Conservation (phyloP, 371 early-diverging fungal genomes). For the Umbelopsis sp. region DNA sequence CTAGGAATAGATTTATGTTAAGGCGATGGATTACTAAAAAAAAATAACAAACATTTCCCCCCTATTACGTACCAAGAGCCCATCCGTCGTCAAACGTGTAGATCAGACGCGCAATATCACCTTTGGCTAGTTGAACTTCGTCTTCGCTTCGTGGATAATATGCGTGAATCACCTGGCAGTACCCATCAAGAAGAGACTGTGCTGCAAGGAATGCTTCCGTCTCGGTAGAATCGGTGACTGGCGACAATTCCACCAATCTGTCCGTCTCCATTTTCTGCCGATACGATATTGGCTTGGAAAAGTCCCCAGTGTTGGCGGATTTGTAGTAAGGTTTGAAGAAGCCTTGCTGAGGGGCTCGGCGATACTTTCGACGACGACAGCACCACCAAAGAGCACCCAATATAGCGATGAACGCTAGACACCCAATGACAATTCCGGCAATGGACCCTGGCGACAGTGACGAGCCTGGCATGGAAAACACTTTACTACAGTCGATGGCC, state of each 20-base stretch:
- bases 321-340: slow-evolving; percentile 11
- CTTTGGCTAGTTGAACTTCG: slow-evolving; percentile 59
- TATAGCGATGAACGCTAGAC: not conserved
- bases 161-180: slow-evolving; percentile 31
- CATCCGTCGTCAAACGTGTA: slow-evolving; percentile 59
- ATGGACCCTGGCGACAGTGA: not conserved
- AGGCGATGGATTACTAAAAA: too few species aligned
- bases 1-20: not conserved
- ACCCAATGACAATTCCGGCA: slow-evolving; percentile 1
- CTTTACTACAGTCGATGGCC: not conserved
- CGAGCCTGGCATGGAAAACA: not conserved
- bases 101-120: slow-evolving; percentile 59
- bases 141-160: slow-evolving; percentile 53
- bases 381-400: not conserved
- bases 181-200: slow-evolving; percentile 20
- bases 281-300: not conserved
- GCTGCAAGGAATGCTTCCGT: not conserved
- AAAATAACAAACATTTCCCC: not conserved
- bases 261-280: not conserved
- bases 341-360: not conserved
- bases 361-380: slow-evolving; percentile 17
- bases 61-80: slow-evolving; percentile 48
- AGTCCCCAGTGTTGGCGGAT: not conserved
- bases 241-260: slow-evolving; percentile 14
- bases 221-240: not conserved